A percentile compares a stretch with the other conserved stretches of the same genome.
phyloP scores from a whole-genome alignment of 2,329 filamentous ascomycete species.

The Aspergillus sp. region DNA sequence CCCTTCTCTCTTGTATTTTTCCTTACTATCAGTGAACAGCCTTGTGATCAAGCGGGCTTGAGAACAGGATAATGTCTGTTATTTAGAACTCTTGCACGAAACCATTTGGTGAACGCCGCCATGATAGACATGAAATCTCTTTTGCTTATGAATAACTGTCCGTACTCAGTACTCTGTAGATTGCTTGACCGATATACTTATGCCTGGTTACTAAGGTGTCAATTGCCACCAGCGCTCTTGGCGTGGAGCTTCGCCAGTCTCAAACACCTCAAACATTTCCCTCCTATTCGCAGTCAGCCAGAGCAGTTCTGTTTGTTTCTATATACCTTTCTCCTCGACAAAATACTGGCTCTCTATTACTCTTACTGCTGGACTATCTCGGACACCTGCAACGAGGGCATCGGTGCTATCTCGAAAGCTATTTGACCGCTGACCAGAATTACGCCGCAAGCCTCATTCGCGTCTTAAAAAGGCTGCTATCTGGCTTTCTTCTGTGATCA shows the following conservation, averaged over 20 bases:
- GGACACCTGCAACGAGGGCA: no score
- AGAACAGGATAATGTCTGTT: slow-evolving; percentile 18
- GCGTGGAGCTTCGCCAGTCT: neutral
- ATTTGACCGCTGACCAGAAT: neutral
- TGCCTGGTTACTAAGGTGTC: neutral
- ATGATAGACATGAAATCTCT: neutral
- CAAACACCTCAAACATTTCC: neutral
- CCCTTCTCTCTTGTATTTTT: slow-evolving; percentile 11
- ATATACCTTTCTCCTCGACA: neutral
- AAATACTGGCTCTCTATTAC: no score
- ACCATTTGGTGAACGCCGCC: slow-evolving; percentile 1
- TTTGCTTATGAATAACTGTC: neutral
- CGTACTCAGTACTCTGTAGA: neutral
- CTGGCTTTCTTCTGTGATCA: no score
- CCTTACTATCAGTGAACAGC: slow-evolving; percentile 6
- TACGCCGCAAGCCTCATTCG: neutral
- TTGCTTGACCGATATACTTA: neutral
- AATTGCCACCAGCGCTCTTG: neutral
- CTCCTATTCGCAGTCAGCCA: neutral
- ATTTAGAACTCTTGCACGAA: slow-evolving; percentile 11
- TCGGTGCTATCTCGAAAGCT: no score
- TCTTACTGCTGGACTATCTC: no score
- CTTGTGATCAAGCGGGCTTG: slow-evolving; percentile 22
- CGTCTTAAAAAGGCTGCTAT: neutral
- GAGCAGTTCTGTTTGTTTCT: neutral